A percentile compares a stretch with the other conserved stretches of the same genome.
Evolutionary conservation across 2,329 filamentous ascomycete species (phyloP).

Genomic region (Aspergillus clavatus): DNA sequence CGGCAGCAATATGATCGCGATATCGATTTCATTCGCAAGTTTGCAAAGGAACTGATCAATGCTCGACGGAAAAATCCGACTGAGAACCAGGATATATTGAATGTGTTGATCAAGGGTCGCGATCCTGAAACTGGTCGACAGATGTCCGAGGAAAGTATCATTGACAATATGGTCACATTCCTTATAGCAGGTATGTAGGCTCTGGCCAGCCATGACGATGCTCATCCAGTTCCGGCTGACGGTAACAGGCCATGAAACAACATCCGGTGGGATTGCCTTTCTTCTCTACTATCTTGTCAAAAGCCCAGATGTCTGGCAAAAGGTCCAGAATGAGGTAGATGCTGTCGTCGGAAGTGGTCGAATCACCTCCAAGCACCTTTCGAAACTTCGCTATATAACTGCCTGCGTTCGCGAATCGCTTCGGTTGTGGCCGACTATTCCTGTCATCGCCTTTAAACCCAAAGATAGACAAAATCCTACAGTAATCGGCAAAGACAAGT

Average conservation of each 20-base stretch:
- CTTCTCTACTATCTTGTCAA: slow-evolving; percentile 60
- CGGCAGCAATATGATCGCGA: slow-evolving; percentile 24
- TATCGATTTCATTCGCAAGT: slow-evolving; percentile 46
- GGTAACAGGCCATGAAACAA: slow-evolving; percentile 72
- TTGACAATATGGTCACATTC: slow-evolving; percentile 68
- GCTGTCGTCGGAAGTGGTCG: slow-evolving; percentile 54
- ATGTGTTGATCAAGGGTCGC: slow-evolving; percentile 62
- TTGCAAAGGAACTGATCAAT: slow-evolving; percentile 57
- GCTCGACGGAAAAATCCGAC: slow-evolving; percentile 51
- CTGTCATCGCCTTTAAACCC: background rate
- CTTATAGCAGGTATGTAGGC: too few relatives aligned
- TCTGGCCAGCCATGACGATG: too few relatives aligned
- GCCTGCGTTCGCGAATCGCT: slow-evolving; percentile 4
- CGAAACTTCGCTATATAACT: slow-evolving; percentile 60
- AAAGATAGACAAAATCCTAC: background rate
- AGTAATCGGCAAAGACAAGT: slow-evolving; percentile 63
- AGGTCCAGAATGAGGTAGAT: slow-evolving; percentile 65
- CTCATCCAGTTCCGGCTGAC: too few relatives aligned
- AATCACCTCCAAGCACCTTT: slow-evolving; percentile 57
- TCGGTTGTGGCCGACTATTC: slow-evolving; percentile 2
- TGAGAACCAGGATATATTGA: slow-evolving; percentile 61
- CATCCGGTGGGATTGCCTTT: slow-evolving; percentile 62
- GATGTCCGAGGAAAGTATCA: slow-evolving; percentile 58
- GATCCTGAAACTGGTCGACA: slow-evolving; percentile 63
- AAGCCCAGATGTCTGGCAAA: slow-evolving; percentile 55